These are phyloP conservation scores for Amylostereum areolatum DNA, from an alignment of 1,284 basidiomycete species.

Conservation along the genomic window DNA sequence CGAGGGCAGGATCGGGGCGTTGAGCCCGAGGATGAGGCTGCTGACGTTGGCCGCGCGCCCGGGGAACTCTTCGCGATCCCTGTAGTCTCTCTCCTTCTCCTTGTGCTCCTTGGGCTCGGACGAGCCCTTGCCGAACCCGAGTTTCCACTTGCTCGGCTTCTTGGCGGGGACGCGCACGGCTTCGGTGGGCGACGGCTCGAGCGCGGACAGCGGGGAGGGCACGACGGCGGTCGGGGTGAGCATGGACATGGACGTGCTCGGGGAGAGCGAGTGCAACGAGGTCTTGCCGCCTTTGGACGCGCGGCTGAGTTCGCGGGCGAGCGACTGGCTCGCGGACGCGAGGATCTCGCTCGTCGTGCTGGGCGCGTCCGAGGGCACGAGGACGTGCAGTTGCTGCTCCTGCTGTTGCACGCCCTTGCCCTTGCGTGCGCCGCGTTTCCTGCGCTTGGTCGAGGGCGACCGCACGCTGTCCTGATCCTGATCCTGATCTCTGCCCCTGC, in stretches of 20 bases:
- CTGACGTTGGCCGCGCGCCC: slow-evolving; percentile 64
- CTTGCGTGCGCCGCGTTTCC: slow-evolving; percentile 76
- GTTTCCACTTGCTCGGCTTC: slow-evolving; percentile 78
- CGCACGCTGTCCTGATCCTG: slow-evolving; percentile 34
- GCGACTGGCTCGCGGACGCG: slow-evolving; percentile 73
- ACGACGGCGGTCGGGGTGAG: slow-evolving; percentile 6
- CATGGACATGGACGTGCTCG: slow-evolving; percentile 3
- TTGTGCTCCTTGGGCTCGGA: not conserved
- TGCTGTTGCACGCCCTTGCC: too few species aligned
- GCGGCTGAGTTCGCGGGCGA: slow-evolving; percentile 78
- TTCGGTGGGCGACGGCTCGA: not conserved
- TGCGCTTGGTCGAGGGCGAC: slow-evolving; percentile 63
- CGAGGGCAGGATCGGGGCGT: slow-evolving; percentile 28
- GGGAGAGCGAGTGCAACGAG: slow-evolving; percentile 24
- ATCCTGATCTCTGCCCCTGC: slow-evolving; percentile 16
- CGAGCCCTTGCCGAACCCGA: slow-evolving; percentile 65
- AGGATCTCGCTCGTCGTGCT: slow-evolving; percentile 64
- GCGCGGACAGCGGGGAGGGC: slow-evolving; percentile 8
- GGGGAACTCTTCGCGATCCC: slow-evolving; percentile 17
- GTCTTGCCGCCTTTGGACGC: slow-evolving; percentile 25
- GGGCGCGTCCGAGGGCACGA: slow-evolving; percentile 19
- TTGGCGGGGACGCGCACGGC: slow-evolving; percentile 38
- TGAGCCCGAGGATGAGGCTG: slow-evolving; percentile 62
- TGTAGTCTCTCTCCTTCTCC: slow-evolving; percentile 21
- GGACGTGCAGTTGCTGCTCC: too few species aligned